Percentiles rank a stretch among this genome's conserved stretches.
Conservation (phyloP, 1,139 yeast genomes). For the Pichia sp. region DNA sequence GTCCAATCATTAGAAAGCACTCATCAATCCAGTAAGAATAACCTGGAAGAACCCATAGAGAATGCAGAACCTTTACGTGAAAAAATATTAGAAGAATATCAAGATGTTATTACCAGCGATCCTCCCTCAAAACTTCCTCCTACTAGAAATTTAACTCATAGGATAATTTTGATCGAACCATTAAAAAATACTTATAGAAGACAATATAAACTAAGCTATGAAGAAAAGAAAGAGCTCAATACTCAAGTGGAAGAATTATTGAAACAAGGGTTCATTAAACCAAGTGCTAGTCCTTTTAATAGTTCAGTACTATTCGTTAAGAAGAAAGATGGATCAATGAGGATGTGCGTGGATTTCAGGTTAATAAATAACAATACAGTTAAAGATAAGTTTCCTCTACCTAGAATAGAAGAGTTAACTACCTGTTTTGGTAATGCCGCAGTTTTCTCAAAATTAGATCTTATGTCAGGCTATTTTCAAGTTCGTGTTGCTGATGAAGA, state of each 20-base stretch:
- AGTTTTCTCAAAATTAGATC: slow-evolving; percentile 22
- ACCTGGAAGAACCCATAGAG: not conserved
- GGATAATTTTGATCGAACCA: not conserved
- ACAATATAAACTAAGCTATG: slow-evolving; percentile 1
- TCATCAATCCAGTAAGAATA: not conserved
- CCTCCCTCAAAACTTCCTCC: not conserved
- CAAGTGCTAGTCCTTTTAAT: slow-evolving; percentile 1
- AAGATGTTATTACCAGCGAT: not conserved
- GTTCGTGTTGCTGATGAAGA: slow-evolving; percentile 18
- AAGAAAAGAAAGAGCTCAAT: not conserved
- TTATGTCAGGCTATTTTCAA: slow-evolving; percentile 24
- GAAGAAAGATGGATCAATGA: slow-evolving; percentile 4
- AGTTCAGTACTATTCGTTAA: slow-evolving; percentile 3
- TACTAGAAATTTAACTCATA: not conserved
- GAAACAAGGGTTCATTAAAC: slow-evolving; percentile 2
- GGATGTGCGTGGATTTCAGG: not conserved
- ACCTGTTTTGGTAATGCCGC: not conserved
- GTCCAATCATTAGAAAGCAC: not conserved
- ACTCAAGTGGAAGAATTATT: slow-evolving; percentile 1
- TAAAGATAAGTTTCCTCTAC: not conserved
- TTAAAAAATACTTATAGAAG: not conserved
- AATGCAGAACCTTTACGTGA: not conserved
- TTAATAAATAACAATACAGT: not conserved
- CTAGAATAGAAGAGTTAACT: not conserved
- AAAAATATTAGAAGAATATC: not conserved